phyloP scores from a whole-genome alignment of 306 rosid genomes.

The Trifolium subterraneum region DNA sequence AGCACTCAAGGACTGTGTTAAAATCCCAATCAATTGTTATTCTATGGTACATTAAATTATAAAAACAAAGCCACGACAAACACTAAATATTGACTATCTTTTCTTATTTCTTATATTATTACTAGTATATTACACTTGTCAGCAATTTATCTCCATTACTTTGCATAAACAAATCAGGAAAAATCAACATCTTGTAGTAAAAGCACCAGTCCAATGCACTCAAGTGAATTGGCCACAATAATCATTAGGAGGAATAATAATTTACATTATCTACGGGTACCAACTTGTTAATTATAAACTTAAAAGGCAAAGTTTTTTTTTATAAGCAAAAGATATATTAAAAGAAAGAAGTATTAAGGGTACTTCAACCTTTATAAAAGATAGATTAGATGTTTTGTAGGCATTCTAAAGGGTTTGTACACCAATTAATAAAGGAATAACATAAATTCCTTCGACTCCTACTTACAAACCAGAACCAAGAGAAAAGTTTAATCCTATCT shows the following conservation, averaged over 20 bases:
- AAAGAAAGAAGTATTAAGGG: too few relatives aligned
- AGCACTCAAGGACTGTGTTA: constrained; percentile 48
- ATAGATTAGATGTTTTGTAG: too few relatives aligned
- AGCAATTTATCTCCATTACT: constrained; percentile 50
- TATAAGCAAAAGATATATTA: too few relatives aligned
- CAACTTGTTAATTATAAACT: constrained; percentile 48
- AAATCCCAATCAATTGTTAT: constrained; percentile 18
- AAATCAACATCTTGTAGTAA: constrained; percentile 41
- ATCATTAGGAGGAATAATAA: constrained; percentile 45
- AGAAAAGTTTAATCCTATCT: too few relatives aligned
- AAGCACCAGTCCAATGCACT: constrained; percentile 50
- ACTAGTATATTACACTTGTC: constrained; percentile 42
- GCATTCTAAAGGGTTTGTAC: too few relatives aligned
- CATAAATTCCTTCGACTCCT: too few relatives aligned
- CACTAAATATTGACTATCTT: constrained; percentile 44
- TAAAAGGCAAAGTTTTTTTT: too few relatives aligned
- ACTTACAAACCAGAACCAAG: too few relatives aligned
- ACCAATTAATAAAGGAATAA: too few relatives aligned
- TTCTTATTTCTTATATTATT: constrained; percentile 6
- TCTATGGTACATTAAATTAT: constrained; percentile 20
- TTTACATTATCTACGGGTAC: constrained; percentile 51
- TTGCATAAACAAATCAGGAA: constrained; percentile 30
- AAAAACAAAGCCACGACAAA: constrained; percentile 33
- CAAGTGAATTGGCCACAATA: constrained; percentile 45
- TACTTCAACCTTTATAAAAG: too few relatives aligned